phyloP scores from a whole-genome alignment of 2,329 filamentous ascomycete species.

The Penicillium occitanis region DNA sequence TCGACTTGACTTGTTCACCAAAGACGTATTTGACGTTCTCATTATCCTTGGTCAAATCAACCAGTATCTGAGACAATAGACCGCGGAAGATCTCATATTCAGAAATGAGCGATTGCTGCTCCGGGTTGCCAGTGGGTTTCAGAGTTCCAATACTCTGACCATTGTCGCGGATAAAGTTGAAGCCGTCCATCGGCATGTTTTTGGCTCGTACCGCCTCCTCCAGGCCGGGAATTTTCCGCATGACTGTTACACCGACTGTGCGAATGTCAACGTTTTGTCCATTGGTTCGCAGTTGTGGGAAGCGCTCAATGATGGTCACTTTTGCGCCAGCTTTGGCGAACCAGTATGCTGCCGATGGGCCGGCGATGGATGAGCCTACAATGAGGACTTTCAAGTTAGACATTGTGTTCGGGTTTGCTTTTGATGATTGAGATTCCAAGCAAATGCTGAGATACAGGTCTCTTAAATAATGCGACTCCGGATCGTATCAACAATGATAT shows the following conservation, averaged over 20 bases:
- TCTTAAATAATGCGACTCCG: background rate
- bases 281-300: conserved; percentile 43
- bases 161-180: background rate
- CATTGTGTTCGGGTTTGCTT: background rate
- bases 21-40: background rate
- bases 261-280: conserved; percentile 59
- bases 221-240: conserved; percentile 54
- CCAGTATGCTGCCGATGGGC: conserved; percentile 51
- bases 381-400: conserved; percentile 50
- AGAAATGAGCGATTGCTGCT: background rate
- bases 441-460: background rate
- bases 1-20: background rate
- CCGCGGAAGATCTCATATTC: background rate
- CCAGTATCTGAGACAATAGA: background rate
- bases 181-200: background rate
- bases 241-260: conserved; percentile 52
- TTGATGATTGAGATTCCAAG: background rate
- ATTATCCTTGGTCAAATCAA: background rate
- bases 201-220: conserved; percentile 29
- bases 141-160: background rate
- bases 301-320: conserved; percentile 47
- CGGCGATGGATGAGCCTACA: conserved; percentile 43
- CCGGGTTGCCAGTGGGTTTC: background rate
- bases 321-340: conserved; percentile 44
- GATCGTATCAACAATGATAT: background rate